Percentiles rank a stretch among this genome's conserved stretches.
phyloP scores from a whole-genome alignment of 495 filamentous ascomycete species.

The Jackrogersella multiformis region DNA sequence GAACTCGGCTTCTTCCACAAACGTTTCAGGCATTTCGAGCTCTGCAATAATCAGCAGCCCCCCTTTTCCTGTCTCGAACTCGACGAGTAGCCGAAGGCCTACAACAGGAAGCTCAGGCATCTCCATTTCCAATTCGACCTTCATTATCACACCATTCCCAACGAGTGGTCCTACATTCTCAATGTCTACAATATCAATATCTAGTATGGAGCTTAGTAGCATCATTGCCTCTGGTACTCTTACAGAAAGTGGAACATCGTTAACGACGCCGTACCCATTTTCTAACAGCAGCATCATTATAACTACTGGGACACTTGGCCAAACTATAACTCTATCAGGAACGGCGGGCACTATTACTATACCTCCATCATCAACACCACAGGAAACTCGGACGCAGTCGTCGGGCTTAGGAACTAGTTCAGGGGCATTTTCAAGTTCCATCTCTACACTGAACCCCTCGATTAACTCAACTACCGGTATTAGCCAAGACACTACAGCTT shows the following conservation, averaged over 20 bases:
- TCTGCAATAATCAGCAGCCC: neutral
- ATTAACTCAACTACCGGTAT: too few species aligned
- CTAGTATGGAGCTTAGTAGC: constrained; percentile 33
- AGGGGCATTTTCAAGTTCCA: constrained; percentile 16
- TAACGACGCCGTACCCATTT: constrained; percentile 18
- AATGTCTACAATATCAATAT: constrained; percentile 9
- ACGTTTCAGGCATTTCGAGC: neutral
- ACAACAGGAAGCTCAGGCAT: constrained; percentile 4
- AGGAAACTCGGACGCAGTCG: constrained; percentile 1
- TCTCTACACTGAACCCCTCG: constrained; percentile 27
- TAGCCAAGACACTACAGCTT: too few species aligned
- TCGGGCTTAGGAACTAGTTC: constrained; percentile 18
- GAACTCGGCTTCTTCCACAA: neutral
- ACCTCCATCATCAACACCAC: neutral
- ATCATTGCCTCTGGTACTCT: constrained; percentile 35
- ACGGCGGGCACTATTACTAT: constrained; percentile 11
- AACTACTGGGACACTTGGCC: neutral
- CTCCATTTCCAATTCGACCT: constrained; percentile 17
- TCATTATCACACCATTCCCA: constrained; percentile 15
- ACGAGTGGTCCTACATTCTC: constrained; percentile 21
- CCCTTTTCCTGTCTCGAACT: constrained; percentile 26
- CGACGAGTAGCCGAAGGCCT: constrained; percentile 14
- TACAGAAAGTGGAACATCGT: constrained; percentile 17
- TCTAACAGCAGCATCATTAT: constrained; percentile 29
- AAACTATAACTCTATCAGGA: constrained; percentile 5